Evolutionary conservation across 2,329 filamentous ascomycete species (phyloP).

Genomic region (Cercospora nicotianae): DNA sequence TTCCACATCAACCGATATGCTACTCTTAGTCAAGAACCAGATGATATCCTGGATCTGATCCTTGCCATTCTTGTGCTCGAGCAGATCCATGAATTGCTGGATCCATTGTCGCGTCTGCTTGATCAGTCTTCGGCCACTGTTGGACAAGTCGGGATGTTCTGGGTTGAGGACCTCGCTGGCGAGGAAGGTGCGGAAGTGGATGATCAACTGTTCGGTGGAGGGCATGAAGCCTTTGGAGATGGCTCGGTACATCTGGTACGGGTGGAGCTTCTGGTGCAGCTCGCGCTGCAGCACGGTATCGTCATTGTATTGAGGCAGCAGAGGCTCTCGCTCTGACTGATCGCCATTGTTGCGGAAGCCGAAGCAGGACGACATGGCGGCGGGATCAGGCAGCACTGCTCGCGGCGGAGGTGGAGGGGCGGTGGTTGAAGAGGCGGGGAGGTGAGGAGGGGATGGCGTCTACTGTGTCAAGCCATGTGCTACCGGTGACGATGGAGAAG

Average conservation of each 20-base stretch:
- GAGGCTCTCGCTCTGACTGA: slow-evolving; percentile 67
- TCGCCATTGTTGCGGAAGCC: slow-evolving; percentile 51
- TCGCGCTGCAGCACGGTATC: slow-evolving; percentile 75
- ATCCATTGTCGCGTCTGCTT: slow-evolving; percentile 73
- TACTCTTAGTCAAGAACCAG: slow-evolving; percentile 78
- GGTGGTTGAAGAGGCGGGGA: not conserved
- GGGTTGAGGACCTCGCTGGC: slow-evolving; percentile 77
- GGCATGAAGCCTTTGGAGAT: slow-evolving; percentile 86
- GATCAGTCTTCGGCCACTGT: slow-evolving; percentile 71
- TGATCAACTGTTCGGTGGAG: slow-evolving; percentile 78
- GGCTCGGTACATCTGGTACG: slow-evolving; percentile 86
- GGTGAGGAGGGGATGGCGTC: not conserved
- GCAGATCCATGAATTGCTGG: slow-evolving; percentile 74
- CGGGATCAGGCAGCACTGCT: not conserved
- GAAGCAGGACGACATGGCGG: slow-evolving; percentile 64
- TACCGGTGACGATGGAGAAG: not conserved
- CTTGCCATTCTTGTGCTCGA: slow-evolving; percentile 76
- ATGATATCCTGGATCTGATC: slow-evolving; percentile 92
- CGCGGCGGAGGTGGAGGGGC: not conserved
- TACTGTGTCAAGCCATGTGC: not conserved
- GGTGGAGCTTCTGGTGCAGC: slow-evolving; percentile 86
- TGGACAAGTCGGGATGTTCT: slow-evolving; percentile 71
- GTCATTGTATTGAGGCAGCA: slow-evolving; percentile 79
- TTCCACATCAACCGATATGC: slow-evolving; percentile 65
- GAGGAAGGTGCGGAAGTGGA: slow-evolving; percentile 76